A percentile compares a stretch with the other conserved stretches of the same genome.
These are phyloP conservation scores for Tricholoma sp. DNA, from an alignment of 768 basidiomycete species.

Conservation along the genomic window DNA sequence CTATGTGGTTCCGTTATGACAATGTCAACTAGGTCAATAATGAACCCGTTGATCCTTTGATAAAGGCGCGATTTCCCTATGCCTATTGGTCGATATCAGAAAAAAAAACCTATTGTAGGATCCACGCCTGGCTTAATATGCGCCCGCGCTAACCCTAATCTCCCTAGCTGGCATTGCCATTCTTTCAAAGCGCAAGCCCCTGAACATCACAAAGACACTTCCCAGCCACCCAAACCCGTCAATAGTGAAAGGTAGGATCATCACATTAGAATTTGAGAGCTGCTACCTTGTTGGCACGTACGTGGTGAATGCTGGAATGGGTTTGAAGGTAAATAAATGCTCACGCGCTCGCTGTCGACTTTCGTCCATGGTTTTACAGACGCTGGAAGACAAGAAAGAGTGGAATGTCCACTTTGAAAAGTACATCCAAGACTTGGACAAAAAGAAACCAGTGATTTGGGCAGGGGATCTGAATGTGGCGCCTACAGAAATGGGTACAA, in stretches of 20 bases:
- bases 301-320: slow-evolving; percentile 76
- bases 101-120: slow-evolving; percentile 76
- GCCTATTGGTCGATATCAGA: slow-evolving; percentile 71
- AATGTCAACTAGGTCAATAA: slow-evolving; percentile 56
- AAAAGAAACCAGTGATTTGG: slow-evolving; percentile 84
- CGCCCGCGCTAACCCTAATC: neutral
- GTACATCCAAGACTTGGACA: slow-evolving; percentile 69
- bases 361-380: slow-evolving; percentile 36
- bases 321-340: slow-evolving; percentile 52
- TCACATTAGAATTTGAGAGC: slow-evolving; percentile 75
- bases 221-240: slow-evolving; percentile 68
- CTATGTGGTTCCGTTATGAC: neutral
- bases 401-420: slow-evolving; percentile 78
- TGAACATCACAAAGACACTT: slow-evolving; percentile 59
- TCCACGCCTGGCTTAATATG: neutral
- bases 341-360: neutral
- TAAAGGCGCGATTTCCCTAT: slow-evolving; percentile 60
- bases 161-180: slow-evolving; percentile 74
- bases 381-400: slow-evolving; percentile 64
- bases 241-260: slow-evolving; percentile 67
- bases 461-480: slow-evolving; percentile 85
- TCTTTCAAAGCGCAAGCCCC: slow-evolving; percentile 70
- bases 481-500: slow-evolving; percentile 62
- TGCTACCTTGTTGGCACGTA: slow-evolving; percentile 76
- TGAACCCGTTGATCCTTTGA: slow-evolving; percentile 50